Percentiles rank a stretch among this genome's conserved stretches.
Conservation (phyloP, 1,139 yeast genomes). For the Yamadazyma epiphylla region DNA sequence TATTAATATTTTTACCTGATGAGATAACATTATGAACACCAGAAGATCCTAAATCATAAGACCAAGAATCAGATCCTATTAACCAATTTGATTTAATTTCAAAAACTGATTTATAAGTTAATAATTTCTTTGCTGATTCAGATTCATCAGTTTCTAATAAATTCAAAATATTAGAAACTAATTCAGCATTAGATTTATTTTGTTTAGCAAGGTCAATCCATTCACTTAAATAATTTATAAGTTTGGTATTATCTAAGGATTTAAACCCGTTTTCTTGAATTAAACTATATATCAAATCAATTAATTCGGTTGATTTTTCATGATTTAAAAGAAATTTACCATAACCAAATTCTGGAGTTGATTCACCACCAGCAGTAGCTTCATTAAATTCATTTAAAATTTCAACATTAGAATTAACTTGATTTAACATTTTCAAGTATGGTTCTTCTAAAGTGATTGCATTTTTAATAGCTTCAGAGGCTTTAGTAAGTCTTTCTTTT, state of each 20-base stretch:
- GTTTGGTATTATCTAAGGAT: slow-evolving; percentile 40
- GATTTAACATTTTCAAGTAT: slow-evolving; percentile 70
- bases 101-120: slow-evolving; percentile 34
- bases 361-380: slow-evolving; percentile 37
- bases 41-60: slow-evolving; percentile 86
- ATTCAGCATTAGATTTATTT: slow-evolving; percentile 19
- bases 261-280: slow-evolving; percentile 48
- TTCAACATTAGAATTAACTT: slow-evolving; percentile 54
- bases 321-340: slow-evolving; percentile 67
- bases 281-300: slow-evolving; percentile 45
- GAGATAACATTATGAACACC: slow-evolving; percentile 85
- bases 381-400: slow-evolving; percentile 52
- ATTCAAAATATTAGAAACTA: slow-evolving; percentile 32
- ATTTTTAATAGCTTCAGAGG: slow-evolving; percentile 34
- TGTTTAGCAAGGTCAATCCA: slow-evolving; percentile 57
- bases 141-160: slow-evolving; percentile 41
- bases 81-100: slow-evolving; percentile 66
- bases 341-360: slow-evolving; percentile 82
- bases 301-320: slow-evolving; percentile 47
- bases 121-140: slow-evolving; percentile 44
- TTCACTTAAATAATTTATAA: slow-evolving; percentile 58
- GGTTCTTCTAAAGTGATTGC: slow-evolving; percentile 67
- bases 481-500: slow-evolving; percentile 21
- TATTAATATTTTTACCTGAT: slow-evolving; percentile 73
- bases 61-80: slow-evolving; percentile 93